Evolutionary conservation across 108 stramenopile genomes (phyloP), one percentile per base, ranked within the genome.

Genomic region (Heterococcus sp.): DNA sequence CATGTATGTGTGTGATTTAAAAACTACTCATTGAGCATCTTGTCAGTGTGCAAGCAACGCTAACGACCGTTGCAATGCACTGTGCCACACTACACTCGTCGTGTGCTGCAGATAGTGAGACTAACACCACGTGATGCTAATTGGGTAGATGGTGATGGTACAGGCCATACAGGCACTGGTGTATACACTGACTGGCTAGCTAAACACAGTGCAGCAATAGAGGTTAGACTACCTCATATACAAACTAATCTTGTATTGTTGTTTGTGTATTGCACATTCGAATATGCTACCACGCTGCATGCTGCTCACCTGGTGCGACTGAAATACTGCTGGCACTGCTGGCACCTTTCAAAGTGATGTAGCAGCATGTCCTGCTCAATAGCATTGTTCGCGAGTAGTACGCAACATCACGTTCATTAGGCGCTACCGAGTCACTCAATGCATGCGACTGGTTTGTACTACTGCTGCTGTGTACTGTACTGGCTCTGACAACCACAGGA

Each of bases 81-180:
- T 58, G 14, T 58, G 46, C 46, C 21, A 58, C 46, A 21, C 46
- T 58, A 8, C 46, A 58, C 46, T 14, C 21, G 14, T 58, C 8
- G 14, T 58, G 14, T 58, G 8, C 14, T 21, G 21, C 46, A 98
- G 81, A 85, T 97, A 63, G 89, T 91, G 14, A 88, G 96, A 1
- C 75, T 95, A 38, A 94, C 95, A 2, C 95, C 97, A 8, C 89
- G 95, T 26, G 97, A 98, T 86, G 94, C 95, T 0, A 97, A 97
- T 83, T 97, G 93, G 92, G 90, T 97, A 26, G 65, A 68, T 8
- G 76, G 76, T 29, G 69, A 31, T 0, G 46, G 46, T 8, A 14
- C 46, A 21, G 46, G 21, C 8, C 46, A 58, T 21, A 70, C 69
- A n/a, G 76, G 76, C 31, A 78, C 76, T 8, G 76, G 76, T 2